Evolutionary conservation across 306 rosid genomes (phyloP).

Genomic region (Vigna radiata): DNA sequence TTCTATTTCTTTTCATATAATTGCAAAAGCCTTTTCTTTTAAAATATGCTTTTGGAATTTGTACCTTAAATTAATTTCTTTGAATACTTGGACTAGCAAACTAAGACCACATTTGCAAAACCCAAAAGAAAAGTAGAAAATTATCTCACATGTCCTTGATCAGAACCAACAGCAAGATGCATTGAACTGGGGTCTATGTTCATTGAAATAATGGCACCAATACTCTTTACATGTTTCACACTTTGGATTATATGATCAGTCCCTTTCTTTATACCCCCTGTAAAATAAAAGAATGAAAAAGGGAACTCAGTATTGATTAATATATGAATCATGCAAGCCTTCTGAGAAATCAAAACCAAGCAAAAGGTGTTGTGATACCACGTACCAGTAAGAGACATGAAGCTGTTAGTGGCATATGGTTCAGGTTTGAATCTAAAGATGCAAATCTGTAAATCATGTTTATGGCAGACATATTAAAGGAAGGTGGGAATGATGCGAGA

Average conservation of each 20-base stretch:
- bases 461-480: constrained; percentile 5
- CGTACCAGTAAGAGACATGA: constrained; percentile 83
- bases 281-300: constrained; percentile 23
- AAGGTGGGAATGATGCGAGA: background rate
- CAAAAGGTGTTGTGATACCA: constrained; percentile 56
- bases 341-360: constrained; percentile 10
- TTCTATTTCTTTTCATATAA: constrained; percentile 33
- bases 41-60: background rate
- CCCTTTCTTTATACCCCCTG: constrained; percentile 85
- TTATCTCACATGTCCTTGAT: constrained; percentile 81
- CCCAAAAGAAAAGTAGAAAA: background rate
- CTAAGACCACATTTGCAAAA: background rate
- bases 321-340: constrained; percentile 23
- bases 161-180: constrained; percentile 89
- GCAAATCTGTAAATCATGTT: constrained; percentile 66
- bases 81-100: constrained; percentile 10
- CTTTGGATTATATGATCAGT: constrained; percentile 72
- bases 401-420: constrained; percentile 70
- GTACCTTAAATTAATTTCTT: constrained; percentile 9
- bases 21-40: background rate
- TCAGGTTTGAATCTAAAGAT: constrained; percentile 83
- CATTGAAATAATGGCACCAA: constrained; percentile 66
- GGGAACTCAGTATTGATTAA: constrained; percentile 27
- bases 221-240: constrained; percentile 66
- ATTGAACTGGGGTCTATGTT: constrained; percentile 57